These are phyloP conservation scores for Colletotrichum limetticola DNA, from an alignment of 2,329 filamentous ascomycete species.

Conservation along the genomic window DNA sequence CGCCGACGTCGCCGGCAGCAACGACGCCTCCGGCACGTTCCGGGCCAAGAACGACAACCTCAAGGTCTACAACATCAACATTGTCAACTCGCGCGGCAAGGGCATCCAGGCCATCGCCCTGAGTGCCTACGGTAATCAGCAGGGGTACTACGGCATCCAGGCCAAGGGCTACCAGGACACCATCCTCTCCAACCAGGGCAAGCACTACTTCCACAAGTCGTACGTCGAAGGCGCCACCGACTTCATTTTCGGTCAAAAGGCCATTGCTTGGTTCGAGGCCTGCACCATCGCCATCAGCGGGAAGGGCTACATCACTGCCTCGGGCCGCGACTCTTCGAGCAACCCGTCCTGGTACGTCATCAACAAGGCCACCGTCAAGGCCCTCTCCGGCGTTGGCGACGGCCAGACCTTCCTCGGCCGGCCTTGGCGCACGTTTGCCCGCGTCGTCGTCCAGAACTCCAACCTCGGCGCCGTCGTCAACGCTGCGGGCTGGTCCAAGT, in stretches of 20 bases:
- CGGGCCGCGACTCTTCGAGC: slow-evolving; percentile 49
- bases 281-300: slow-evolving; percentile 58
- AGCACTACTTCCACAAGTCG: slow-evolving; percentile 63
- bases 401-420: slow-evolving; percentile 59
- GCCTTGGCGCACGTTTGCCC: slow-evolving; percentile 58
- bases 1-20: slow-evolving; percentile 51
- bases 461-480: slow-evolving; percentile 68
- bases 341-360: slow-evolving; percentile 58
- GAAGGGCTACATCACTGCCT: slow-evolving; percentile 56
- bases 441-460: slow-evolving; percentile 61
- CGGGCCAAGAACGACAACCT: slow-evolving; percentile 52
- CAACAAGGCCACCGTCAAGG: slow-evolving; percentile 54
- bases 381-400: slow-evolving; percentile 47
- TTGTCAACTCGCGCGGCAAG: slow-evolving; percentile 58
- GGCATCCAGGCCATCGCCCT: slow-evolving; percentile 65
- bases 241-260: slow-evolving; percentile 69
- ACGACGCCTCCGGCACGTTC: slow-evolving; percentile 53
- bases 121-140: slow-evolving; percentile 50
- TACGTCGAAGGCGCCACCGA: slow-evolving; percentile 67
- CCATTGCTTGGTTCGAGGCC: slow-evolving; percentile 62
- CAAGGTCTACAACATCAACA: slow-evolving; percentile 68
- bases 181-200: slow-evolving; percentile 57
- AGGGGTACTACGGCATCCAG: slow-evolving; percentile 64
- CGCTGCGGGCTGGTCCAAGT: slow-evolving; percentile 66
- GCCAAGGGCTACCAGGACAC: slow-evolving; percentile 67